Conservation (phyloP, 495 filamentous ascomycete species). For the Penicillium mononematosum region DNA sequence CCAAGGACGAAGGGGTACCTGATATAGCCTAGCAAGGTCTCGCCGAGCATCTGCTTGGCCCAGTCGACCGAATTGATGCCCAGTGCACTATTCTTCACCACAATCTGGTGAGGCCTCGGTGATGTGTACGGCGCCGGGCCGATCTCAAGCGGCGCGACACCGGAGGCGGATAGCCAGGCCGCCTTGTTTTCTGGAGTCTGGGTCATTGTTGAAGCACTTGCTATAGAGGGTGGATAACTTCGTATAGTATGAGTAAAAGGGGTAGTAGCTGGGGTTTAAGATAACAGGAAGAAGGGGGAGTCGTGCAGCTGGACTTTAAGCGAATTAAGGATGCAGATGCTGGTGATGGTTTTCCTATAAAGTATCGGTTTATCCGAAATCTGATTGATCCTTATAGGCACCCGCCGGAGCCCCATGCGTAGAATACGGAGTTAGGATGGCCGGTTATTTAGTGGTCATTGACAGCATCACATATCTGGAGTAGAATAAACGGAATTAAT, state of each 20-base stretch:
- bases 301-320: neutral
- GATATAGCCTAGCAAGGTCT: constrained; percentile 17
- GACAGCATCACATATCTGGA: neutral
- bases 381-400: neutral
- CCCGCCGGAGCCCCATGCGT: neutral
- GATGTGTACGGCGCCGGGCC: neutral
- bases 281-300: neutral
- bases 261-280: neutral
- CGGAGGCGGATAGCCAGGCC: neutral
- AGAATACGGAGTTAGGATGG: neutral
- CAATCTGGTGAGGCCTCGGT: neutral
- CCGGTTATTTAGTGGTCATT: neutral
- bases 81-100: constrained; percentile 40
- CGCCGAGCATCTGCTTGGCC: constrained; percentile 33
- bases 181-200: neutral
- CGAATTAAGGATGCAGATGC: neutral
- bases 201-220: neutral
- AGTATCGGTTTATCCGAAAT: neutral
- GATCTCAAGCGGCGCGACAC: neutral
- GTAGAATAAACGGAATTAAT: neutral
- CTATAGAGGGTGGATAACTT: neutral
- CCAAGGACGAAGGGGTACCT: constrained; percentile 38
- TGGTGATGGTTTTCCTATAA: neutral
- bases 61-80: constrained; percentile 50
- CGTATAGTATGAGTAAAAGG: neutral